Percentiles rank a stretch among this genome's conserved stretches.
These are phyloP conservation scores for Flaveria trinervia DNA, from an alignment of 129 eudicot genomes.

Conservation along the genomic window DNA sequence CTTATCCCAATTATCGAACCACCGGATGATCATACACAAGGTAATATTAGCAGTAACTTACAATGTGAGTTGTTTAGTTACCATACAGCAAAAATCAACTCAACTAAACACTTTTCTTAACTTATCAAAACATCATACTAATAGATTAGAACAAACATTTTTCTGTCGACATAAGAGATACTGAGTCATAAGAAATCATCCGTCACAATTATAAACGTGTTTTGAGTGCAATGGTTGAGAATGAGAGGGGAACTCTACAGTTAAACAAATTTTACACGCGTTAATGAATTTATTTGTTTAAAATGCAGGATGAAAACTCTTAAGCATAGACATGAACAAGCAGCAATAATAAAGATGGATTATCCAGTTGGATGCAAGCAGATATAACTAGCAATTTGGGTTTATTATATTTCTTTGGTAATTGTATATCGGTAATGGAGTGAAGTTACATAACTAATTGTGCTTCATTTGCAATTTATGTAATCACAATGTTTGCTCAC, in stretches of 20 bases:
- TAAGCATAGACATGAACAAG: too few species aligned
- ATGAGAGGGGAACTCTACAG: too few species aligned
- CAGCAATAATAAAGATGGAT: too few species aligned
- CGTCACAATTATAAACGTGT: not conserved
- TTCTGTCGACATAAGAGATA: too few species aligned
- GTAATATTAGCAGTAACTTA: conserved; percentile 3
- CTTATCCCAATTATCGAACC: conserved; percentile 57
- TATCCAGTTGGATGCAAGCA: too few species aligned
- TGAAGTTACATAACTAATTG: conserved; percentile 24
- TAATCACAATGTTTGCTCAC: conserved; percentile 10
- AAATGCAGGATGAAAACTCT: conserved; percentile 46
- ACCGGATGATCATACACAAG: conserved; percentile 37
- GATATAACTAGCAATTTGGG: conserved; percentile 29
- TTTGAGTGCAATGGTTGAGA: not conserved
- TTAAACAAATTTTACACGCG: not conserved
- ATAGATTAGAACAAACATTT: too few species aligned
- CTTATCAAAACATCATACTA: too few species aligned
- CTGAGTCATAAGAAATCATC: not conserved
- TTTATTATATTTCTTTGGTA: conserved; percentile 23
- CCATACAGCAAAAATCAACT: not conserved
- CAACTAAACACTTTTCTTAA: not conserved
- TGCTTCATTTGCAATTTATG: conserved; percentile 18
- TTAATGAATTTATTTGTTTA: conserved; percentile 3
- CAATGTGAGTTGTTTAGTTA: not conserved
- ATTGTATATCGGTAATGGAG: conserved; percentile 4